These are phyloP conservation scores for Priceomyces carsonii DNA, from an alignment of 805 yeast genomes.

Conservation along the genomic window DNA sequence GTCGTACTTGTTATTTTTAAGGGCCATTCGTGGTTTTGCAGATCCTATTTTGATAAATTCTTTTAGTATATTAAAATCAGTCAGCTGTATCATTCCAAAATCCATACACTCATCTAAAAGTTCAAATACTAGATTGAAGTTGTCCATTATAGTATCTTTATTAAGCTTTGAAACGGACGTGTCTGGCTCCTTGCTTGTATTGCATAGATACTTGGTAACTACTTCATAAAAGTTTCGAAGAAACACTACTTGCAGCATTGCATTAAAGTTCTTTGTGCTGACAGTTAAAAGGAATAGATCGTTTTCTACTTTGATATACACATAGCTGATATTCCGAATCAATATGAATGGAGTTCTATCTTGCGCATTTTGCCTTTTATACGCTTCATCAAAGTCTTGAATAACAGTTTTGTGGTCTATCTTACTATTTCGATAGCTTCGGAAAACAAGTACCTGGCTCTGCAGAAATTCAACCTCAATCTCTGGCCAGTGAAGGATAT, in stretches of 20 bases:
- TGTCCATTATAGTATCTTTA: conserved; percentile 67
- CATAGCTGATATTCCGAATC: conserved; percentile 52
- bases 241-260: conserved; percentile 58
- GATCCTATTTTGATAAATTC: conserved; percentile 71
- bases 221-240: conserved; percentile 40
- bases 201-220: conserved; percentile 27
- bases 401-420: conserved; percentile 25
- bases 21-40: conserved; percentile 19
- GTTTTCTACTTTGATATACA: conserved; percentile 50
- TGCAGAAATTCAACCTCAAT: conserved; percentile 21
- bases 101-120: conserved; percentile 89
- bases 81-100: conserved; percentile 81
- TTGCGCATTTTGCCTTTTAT: conserved; percentile 18
- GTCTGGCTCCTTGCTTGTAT: background rate
- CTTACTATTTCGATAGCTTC: conserved; percentile 33
- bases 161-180: conserved; percentile 39
- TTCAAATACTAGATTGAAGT: conserved; percentile 73
- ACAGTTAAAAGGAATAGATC: conserved; percentile 45
- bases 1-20: conserved; percentile 5
- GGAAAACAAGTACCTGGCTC: conserved; percentile 35
- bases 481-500: conserved; percentile 37
- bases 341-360: conserved; percentile 45
- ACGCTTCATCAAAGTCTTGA: conserved; percentile 23
- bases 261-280: conserved; percentile 50
- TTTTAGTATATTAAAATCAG: conserved; percentile 74